Base-by-base conservation (phyloP, 108 stramenopile species). In the Aurantiochytrium sp. region DNA sequence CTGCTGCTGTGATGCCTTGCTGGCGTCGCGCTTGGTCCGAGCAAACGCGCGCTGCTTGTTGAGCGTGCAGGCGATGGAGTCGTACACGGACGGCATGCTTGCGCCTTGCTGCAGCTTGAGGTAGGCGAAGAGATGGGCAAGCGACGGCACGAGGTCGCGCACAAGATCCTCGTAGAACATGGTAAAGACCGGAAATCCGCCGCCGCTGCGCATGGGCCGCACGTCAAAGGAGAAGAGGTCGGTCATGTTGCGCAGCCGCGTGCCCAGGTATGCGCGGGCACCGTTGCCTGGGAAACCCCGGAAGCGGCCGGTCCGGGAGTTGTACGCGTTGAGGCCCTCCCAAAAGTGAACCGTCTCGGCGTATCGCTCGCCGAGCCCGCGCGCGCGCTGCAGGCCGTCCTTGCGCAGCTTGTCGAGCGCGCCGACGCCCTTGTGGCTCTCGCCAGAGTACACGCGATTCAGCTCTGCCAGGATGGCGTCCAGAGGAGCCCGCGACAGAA, bases 401-500 rank as follows among this genome's bases (percentile, higher is more conserved):
- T 6, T 10, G 12, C 6, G 36, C 12, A 81, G 36, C 3, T 81
- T n/a, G 1, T 12, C 36, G 6, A 22, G 21, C 45, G 73, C 21
- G 3, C 24, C 2, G 6, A 48, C 73, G n/a, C 73, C 73, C 39
- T 41, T 81, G 45, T 81, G 73, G 30, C 73, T 81, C 42, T 81
- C 42, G 0, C 73, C 42, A 6, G 73, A 81, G n/a, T 48, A 30
- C 1, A 81, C 32, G 73, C 73, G 73, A 81, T 81, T 12, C 15
- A 81, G 73, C 24, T 81, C 73, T 42, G 73, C 73, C 45, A 81
- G 32, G 73, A 81, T 81, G 21, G 73, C 39, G 45, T 81, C 73
- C 8, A 81, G 32, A 2, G 73, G 73, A 6, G 73, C 8, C 3
- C 73, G 39, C n/a, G 30, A 6, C 0, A 81, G 50, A 48, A 81